phyloP scores from a whole-genome alignment of 805 yeast species.

The Pichia scutulata region DNA sequence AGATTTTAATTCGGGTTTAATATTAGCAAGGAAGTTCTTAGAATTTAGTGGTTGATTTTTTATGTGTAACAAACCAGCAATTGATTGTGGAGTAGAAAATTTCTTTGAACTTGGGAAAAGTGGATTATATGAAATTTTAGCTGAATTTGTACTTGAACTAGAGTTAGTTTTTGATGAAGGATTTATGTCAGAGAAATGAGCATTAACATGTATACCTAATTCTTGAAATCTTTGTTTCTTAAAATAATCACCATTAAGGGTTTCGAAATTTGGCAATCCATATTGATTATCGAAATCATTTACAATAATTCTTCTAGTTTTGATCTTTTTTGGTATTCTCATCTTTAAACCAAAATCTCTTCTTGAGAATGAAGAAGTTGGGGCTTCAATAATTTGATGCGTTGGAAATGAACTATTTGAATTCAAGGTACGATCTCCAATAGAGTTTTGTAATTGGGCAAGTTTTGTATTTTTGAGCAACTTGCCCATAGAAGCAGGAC shows the following conservation, averaged over 20 bases:
- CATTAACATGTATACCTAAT: slow-evolving; percentile 43
- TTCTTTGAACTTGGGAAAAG: slow-evolving; percentile 29
- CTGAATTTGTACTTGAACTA: not conserved
- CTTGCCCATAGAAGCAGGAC: slow-evolving; percentile 22
- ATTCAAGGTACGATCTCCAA: slow-evolving; percentile 21
- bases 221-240: slow-evolving; percentile 63
- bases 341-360: slow-evolving; percentile 75
- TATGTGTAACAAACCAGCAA: slow-evolving; percentile 20
- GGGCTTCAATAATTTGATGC: slow-evolving; percentile 66
- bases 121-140: slow-evolving; percentile 26
- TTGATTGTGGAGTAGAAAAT: slow-evolving; percentile 22
- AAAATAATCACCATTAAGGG: slow-evolving; percentile 50
- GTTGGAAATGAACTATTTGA: slow-evolving; percentile 41
- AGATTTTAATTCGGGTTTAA: slow-evolving; percentile 35
- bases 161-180: not conserved
- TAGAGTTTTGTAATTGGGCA: slow-evolving; percentile 28
- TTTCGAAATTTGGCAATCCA: slow-evolving; percentile 65
- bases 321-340: slow-evolving; percentile 55
- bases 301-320: slow-evolving; percentile 50
- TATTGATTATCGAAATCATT: slow-evolving; percentile 62
- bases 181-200: slow-evolving; percentile 11
- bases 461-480: slow-evolving; percentile 26
- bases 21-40: slow-evolving; percentile 11
- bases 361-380: slow-evolving; percentile 52
- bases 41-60: slow-evolving; percentile 19